Evolutionary conservation across 2,329 filamentous ascomycete genomes (phyloP), one percentile per base, ranked within the genome.

Genomic region (Ambrosiella beaveri): DNA sequence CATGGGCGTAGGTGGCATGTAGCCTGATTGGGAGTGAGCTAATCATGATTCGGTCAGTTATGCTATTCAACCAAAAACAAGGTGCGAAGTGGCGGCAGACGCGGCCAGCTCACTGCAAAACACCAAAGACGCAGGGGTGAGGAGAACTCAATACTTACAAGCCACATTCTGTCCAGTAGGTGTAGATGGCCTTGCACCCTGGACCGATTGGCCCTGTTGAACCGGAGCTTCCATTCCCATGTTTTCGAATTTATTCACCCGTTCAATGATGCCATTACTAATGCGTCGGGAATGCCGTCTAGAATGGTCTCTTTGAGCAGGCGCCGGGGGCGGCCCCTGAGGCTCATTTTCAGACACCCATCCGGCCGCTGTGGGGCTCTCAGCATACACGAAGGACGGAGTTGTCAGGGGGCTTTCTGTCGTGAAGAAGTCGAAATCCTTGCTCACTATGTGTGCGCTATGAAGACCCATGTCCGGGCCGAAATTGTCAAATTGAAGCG

Each of bases 1-100:
- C 64, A 77, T 78, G 57, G 85, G 84, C 36, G 84, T 87, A 51
- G 82, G 77, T 59, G 84, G 84, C 63, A 80, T 79, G 64, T 80
- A 83, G 63, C 72, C 82, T 82, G 60, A 56, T 38, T 27, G 51
- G 8, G 40, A 9, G 27, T 57, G 54, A 45, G 58, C 58, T 60
- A 40, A 17, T 45, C 13, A 36, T 47, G 27, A 19, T 27, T 27
- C 27, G 27, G 27, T 27, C 5, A 27, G 27, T 27, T 4, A 27
- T 27, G 27, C 5, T 27, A 27, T 27, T 27, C 27, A 27, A 27
- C 27, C 27, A 27, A 27, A 27, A 27, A 27, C 27, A 27, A 27
- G 27, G 27, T 27, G 5, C 27, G 5, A 27, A 27, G 27, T 27
- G 27, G 27, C 27, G 27, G 27, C 27, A 27, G 27, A 27, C 27